Conservation (phyloP, 768 basidiomycete species). For the Tricholoma sp. region DNA sequence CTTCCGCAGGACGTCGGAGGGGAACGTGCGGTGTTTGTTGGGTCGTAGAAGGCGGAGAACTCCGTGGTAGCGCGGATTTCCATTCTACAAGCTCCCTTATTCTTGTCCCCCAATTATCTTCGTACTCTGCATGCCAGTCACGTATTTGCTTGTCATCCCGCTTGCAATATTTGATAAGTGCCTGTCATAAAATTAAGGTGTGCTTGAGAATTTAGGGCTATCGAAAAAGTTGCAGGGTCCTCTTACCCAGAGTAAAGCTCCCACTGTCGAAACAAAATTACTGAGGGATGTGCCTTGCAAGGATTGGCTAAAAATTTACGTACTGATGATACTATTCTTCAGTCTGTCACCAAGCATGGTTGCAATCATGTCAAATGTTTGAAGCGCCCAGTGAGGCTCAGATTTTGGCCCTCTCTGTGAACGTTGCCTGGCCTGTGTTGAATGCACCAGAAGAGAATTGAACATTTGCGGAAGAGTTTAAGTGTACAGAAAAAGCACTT, state of each 20-base stretch:
- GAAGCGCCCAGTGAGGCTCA: slow-evolving; percentile 40
- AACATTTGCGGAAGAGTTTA: background rate
- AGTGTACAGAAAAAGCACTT: slow-evolving; percentile 21
- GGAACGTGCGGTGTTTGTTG: slow-evolving; percentile 13
- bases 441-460: slow-evolving; percentile 3
- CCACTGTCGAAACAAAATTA: slow-evolving; percentile 39
- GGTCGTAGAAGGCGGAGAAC: background rate
- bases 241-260: slow-evolving; percentile 57
- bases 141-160: slow-evolving; percentile 50
- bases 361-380: slow-evolving; percentile 38
- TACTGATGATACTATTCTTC: slow-evolving; percentile 43
- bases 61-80: slow-evolving; percentile 27
- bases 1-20: slow-evolving; percentile 29
- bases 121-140: slow-evolving; percentile 59
- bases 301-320: slow-evolving; percentile 13
- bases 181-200: slow-evolving; percentile 29
- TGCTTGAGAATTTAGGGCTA: slow-evolving; percentile 8
- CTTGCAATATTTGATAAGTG: slow-evolving; percentile 61
- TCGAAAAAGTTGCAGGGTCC: slow-evolving; percentile 1
- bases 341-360: slow-evolving; percentile 44
- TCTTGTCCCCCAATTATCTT: slow-evolving; percentile 61
- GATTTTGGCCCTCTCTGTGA: slow-evolving; percentile 29
- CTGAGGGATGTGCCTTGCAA: background rate
- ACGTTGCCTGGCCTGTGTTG: slow-evolving; percentile 33
- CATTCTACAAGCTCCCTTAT: slow-evolving; percentile 44